Conservation (phyloP, 2,329 filamentous ascomycete genomes). For the Clonostachys rosea region DNA sequence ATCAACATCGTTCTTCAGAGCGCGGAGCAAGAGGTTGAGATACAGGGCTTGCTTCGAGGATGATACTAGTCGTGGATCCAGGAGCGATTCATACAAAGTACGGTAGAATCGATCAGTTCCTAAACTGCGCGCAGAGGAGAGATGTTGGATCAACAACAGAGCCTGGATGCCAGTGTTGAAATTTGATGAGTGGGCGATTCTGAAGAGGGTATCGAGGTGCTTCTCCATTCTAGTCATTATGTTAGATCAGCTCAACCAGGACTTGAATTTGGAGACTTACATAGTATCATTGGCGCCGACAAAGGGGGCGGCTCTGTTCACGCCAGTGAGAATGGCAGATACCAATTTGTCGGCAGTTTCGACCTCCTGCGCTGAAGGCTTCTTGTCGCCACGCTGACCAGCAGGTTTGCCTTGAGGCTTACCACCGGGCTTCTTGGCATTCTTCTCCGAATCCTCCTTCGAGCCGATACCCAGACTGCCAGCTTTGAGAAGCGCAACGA, state of each 20-base stretch:
- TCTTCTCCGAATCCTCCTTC: slow-evolving; percentile 6
- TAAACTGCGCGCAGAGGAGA: slow-evolving; percentile 75
- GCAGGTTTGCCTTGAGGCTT: slow-evolving; percentile 14
- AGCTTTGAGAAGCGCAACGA: slow-evolving; percentile 74
- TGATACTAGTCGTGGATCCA: slow-evolving; percentile 81
- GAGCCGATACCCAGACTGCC: slow-evolving; percentile 28
- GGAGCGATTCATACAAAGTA: slow-evolving; percentile 88
- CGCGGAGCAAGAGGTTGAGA: slow-evolving; percentile 83
- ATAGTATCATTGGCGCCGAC: slow-evolving; percentile 73
- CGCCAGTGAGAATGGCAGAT: slow-evolving; percentile 85
- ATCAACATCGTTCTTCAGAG: slow-evolving; percentile 86
- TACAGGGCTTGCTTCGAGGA: slow-evolving; percentile 97
- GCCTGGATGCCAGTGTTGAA: slow-evolving; percentile 99
- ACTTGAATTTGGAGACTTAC: slow-evolving; percentile 34
- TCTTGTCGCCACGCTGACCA: slow-evolving; percentile 2
- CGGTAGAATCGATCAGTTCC: slow-evolving; percentile 90
- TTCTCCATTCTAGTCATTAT: slow-evolving; percentile 60
- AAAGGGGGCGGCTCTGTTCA: slow-evolving; percentile 95
- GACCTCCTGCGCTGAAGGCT: slow-evolving; percentile 56
- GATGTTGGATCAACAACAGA: slow-evolving; percentile 88
- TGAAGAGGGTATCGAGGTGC: slow-evolving; percentile 91
- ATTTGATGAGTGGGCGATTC: slow-evolving; percentile 94
- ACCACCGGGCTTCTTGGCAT: slow-evolving; percentile 12
- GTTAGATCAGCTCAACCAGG: slow-evolving; percentile 7
- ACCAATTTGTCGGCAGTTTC: slow-evolving; percentile 77